These are phyloP conservation scores for Aureobasidium subglaciale DNA, from an alignment of 2,329 filamentous ascomycete genomes.

Conservation along the genomic window DNA sequence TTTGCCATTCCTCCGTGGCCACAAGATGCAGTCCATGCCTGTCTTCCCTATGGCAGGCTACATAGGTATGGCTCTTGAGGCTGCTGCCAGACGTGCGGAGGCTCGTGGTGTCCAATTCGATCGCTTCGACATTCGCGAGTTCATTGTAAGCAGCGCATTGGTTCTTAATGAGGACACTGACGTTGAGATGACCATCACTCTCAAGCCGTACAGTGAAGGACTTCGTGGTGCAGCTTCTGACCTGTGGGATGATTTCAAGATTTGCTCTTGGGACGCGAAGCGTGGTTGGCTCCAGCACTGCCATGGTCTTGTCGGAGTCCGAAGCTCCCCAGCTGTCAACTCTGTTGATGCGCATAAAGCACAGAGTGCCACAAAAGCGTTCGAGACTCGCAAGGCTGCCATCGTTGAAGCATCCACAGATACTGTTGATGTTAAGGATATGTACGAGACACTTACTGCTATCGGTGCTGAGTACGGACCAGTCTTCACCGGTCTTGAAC, in stretches of 20 bases:
- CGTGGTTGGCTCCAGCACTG: conserved; percentile 11
- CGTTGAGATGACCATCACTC: conserved; percentile 5
- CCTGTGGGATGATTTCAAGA: conserved; percentile 7
- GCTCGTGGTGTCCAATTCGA: conserved; percentile 5
- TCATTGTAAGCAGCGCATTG: conserved; percentile 4
- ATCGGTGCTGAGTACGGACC: not conserved
- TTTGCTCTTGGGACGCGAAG: conserved; percentile 5
- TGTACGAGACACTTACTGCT: conserved; percentile 5
- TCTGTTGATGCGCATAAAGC: conserved; percentile 2
- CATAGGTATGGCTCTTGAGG: conserved; percentile 20
- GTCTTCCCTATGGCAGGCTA: conserved; percentile 28
- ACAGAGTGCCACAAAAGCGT: not conserved
- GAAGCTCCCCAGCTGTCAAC: not conserved
- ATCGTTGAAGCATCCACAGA: not conserved
- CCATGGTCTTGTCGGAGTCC: conserved; percentile 5
- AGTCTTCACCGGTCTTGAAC: not conserved
- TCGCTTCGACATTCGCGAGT: conserved; percentile 1
- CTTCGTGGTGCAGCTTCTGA: conserved; percentile 5
- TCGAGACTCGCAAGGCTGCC: not conserved
- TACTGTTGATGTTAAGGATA: not conserved
- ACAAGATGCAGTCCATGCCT: conserved; percentile 25
- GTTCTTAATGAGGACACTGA: conserved; percentile 9
- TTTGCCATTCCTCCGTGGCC: conserved; percentile 28
- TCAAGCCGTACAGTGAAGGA: not conserved
- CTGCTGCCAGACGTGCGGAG: conserved; percentile 10